Evolutionary conservation across 768 basidiomycete species (phyloP).

Genomic region (button mushroom (Agaricus bisporus)): DNA sequence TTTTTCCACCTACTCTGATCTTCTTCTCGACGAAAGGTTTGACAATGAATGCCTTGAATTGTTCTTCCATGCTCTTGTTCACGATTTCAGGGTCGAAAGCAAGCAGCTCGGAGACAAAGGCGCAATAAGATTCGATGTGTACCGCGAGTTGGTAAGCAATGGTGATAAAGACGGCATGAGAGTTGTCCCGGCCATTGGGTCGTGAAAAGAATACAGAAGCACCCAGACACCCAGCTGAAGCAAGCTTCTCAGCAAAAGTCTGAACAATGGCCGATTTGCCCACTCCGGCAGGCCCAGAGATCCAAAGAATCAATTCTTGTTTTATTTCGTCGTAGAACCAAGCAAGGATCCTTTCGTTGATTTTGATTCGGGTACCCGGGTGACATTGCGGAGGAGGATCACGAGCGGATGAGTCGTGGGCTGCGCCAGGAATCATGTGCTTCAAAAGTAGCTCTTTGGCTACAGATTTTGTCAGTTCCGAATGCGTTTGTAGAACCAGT

Average conservation of each 20-base stretch:
- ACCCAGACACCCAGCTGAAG: background rate
- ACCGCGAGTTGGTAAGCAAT: constrained; percentile 1
- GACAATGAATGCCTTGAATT: background rate
- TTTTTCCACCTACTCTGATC: background rate
- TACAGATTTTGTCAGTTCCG: background rate
- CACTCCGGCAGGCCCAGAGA: constrained; percentile 4
- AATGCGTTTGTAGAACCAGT: no score
- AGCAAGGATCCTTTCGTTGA: background rate
- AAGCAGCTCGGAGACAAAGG: background rate
- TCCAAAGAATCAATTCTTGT: background rate
- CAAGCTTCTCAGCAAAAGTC: background rate
- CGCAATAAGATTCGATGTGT: background rate
- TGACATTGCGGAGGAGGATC: background rate
- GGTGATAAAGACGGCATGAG: background rate
- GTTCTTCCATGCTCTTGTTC: background rate
- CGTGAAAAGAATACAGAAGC: constrained; percentile 6
- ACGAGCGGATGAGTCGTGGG: background rate
- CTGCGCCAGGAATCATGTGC: background rate
- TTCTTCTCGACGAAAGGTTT: background rate
- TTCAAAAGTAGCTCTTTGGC: background rate
- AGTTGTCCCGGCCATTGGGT: background rate
- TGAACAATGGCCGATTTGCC: constrained; percentile 6
- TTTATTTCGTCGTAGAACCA: background rate
- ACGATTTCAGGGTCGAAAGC: background rate
- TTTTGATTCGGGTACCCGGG: background rate